Conservation (phyloP, 2,329 filamentous ascomycete genomes). For the Macroventuria anomochaeta region DNA sequence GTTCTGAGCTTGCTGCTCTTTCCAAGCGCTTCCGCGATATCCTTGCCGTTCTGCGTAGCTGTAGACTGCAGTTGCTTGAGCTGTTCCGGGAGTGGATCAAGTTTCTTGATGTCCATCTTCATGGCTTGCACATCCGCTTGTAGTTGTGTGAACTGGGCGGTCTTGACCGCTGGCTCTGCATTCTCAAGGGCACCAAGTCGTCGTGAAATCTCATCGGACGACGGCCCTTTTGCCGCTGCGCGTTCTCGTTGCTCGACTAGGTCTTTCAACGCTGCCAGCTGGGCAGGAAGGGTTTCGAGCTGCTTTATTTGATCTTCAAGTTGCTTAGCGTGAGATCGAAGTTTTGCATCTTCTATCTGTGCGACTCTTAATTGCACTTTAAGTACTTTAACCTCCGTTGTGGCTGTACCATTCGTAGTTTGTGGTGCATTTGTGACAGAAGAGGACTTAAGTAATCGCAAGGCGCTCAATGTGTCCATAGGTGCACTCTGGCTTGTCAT, state of each 20-base stretch:
- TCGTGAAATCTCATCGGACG: neutral
- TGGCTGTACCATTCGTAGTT: neutral
- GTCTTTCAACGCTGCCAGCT: neutral
- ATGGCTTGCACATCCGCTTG: neutral
- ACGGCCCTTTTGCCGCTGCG: neutral
- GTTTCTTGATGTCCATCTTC: neutral
- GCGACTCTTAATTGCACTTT: neutral
- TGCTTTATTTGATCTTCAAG: neutral
- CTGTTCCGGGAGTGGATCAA: neutral
- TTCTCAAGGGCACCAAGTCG: constrained; percentile 2
- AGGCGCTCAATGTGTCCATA: neutral
- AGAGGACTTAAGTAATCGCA: neutral
- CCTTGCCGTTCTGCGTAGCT: neutral
- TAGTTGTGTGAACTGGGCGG: neutral
- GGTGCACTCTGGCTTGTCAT: neutral
- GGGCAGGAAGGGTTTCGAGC: neutral
- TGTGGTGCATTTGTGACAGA: neutral
- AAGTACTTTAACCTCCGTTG: neutral
- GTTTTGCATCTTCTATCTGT: neutral
- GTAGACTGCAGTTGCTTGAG: neutral
- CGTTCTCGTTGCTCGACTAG: neutral
- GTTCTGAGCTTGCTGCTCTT: neutral
- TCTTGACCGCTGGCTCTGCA: neutral
- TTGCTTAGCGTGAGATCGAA: neutral
- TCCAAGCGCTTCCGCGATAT: neutral